Conservation (phyloP, 352 stramenopile genomes). For the Globisporangium rhizosaccharum region DNA sequence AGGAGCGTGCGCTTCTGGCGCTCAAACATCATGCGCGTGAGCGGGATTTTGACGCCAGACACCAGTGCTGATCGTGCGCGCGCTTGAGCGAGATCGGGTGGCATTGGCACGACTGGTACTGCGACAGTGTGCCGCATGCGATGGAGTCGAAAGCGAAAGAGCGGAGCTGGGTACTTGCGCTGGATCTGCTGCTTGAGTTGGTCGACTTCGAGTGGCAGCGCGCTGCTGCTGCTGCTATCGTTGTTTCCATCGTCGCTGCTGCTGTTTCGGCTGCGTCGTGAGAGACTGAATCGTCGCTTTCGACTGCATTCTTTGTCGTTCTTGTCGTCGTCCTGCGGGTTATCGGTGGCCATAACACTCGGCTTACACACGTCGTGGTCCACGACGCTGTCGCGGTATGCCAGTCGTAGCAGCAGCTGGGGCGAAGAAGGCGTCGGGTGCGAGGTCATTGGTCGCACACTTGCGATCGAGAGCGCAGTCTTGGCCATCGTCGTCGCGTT, state of each 20-base stretch:
- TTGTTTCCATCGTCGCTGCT: background rate
- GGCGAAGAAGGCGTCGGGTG: too few relatives aligned
- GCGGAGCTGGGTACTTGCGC: constrained; percentile 11
- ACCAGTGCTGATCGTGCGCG: constrained; percentile 34
- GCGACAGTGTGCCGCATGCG: constrained; percentile 32
- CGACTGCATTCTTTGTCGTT: background rate
- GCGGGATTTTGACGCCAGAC: constrained; percentile 36
- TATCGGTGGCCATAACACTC: too few relatives aligned
- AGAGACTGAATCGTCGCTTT: background rate
- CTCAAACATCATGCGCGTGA: constrained; percentile 41
- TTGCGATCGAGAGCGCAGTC: too few relatives aligned
- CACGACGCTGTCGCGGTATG: too few relatives aligned
- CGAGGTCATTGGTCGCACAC: too few relatives aligned
- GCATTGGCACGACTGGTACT: constrained; percentile 34
- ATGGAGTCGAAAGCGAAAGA: constrained; percentile 34
- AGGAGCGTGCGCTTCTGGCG: constrained; percentile 26
- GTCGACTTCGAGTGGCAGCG: constrained; percentile 7
- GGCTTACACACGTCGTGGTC: too few relatives aligned
- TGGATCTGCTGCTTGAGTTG: constrained; percentile 14
- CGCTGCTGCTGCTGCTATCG: background rate
- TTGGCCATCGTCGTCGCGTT: too few relatives aligned
- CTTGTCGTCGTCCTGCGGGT: background rate
- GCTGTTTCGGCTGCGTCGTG: background rate
- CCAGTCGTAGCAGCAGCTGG: too few relatives aligned
- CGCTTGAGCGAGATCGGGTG: constrained; percentile 22